Percentiles rank a stretch among this genome's conserved stretches.
phyloP scores from a whole-genome alignment of 805 yeast species.

The Clavispora fructus region DNA sequence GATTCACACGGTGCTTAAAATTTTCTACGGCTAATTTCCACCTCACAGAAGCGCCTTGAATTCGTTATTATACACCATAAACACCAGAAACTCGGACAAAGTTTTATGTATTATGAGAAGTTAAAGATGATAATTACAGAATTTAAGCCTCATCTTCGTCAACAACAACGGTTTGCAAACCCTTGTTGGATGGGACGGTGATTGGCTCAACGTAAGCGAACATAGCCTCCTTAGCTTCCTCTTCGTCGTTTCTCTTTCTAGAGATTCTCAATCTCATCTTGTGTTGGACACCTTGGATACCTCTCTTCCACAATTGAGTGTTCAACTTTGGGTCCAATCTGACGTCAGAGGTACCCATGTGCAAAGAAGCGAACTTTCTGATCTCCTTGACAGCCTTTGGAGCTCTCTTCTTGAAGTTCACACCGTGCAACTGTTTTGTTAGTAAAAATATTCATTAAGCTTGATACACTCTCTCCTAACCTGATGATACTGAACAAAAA shows the following conservation, averaged over 20 bases:
- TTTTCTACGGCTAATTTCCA: not conserved
- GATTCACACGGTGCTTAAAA: too few species aligned
- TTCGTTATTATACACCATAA: conserved; percentile 5
- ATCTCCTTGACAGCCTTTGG: conserved; percentile 99
- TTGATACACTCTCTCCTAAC: not conserved
- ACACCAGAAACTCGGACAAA: conserved; percentile 4
- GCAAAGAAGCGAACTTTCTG: conserved; percentile 96
- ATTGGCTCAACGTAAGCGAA: conserved; percentile 98
- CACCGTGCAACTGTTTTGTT: conserved; percentile 83
- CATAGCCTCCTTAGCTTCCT: conserved; percentile 96
- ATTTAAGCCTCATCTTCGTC: conserved; percentile 65
- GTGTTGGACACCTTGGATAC: conserved; percentile 98
- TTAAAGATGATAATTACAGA: conserved; percentile 9
- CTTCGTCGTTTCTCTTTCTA: conserved; percentile 99
- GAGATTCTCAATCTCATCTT: conserved; percentile 98
- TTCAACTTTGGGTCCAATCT: conserved; percentile 98
- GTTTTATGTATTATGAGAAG: conserved; percentile 16
- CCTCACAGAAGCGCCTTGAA: not conserved
- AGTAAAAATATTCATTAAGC: conserved; percentile 25
- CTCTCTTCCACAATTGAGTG: conserved; percentile 99
- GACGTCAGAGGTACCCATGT: conserved; percentile 99
- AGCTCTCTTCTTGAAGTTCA: conserved; percentile 99
- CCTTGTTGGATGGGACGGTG: conserved; percentile 90
- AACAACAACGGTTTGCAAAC: conserved; percentile 96
- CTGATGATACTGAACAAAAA: not conserved